A percentile compares a stretch with the other conserved stretches of the same genome.
These are phyloP conservation scores for Trichoderma polysporum DNA, from an alignment of 2,329 filamentous ascomycete species.

Conservation along the genomic window DNA sequence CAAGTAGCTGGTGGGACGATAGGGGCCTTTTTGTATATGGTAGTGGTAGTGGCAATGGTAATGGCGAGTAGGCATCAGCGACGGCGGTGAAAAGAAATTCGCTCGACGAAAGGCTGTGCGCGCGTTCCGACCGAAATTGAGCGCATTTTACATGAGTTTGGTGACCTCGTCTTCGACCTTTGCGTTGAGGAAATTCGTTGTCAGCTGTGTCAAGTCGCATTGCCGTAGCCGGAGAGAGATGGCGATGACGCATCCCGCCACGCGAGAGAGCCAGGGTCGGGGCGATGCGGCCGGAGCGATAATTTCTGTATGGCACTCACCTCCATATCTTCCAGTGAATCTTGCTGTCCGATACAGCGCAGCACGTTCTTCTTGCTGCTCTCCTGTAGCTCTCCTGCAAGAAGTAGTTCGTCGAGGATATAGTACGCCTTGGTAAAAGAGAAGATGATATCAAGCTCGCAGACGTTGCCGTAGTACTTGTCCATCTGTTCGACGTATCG, in stretches of 20 bases:
- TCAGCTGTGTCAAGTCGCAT: conserved; percentile 32
- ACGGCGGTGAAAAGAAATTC: neutral
- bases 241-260: conserved; percentile 11
- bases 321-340: conserved; percentile 98
- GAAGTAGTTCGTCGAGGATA: conserved; percentile 91
- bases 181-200: conserved; percentile 26
- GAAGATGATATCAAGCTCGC: conserved; percentile 99
- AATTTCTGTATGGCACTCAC: conserved; percentile 57
- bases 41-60: neutral
- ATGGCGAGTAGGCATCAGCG: neutral
- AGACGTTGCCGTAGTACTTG: conserved; percentile 99
- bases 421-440: conserved; percentile 99
- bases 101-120: neutral
- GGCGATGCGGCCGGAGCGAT: conserved; percentile 22
- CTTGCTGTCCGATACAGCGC: conserved; percentile 93
- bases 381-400: conserved; percentile 96
- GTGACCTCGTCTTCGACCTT: conserved; percentile 87
- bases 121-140: neutral
- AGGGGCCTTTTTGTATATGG: neutral
- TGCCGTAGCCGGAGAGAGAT: conserved; percentile 2
- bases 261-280: conserved; percentile 23
- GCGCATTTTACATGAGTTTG: conserved; percentile 72
- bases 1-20: conserved; percentile 12
- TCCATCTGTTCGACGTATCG: conserved; percentile 99
- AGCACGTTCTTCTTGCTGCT: conserved; percentile 99